Evolutionary conservation across 768 basidiomycete genomes (phyloP).

Genomic region (Mycena filopes): DNA sequence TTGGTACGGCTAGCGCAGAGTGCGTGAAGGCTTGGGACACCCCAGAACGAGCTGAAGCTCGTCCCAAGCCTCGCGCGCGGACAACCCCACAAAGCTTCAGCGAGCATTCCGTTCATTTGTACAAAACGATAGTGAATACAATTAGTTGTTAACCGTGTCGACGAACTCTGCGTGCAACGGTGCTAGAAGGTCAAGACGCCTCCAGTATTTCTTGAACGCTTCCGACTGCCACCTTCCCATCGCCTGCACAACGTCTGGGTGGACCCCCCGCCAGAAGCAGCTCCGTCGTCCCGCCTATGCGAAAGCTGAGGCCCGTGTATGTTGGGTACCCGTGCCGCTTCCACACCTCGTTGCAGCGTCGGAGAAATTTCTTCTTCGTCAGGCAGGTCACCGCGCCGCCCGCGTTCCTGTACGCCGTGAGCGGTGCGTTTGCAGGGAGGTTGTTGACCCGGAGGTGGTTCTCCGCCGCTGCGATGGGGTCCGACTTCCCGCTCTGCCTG

Average conservation of each 20-base stretch:
- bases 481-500: background rate
- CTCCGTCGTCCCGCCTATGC: background rate
- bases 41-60: too few species aligned
- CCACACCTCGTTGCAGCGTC: background rate
- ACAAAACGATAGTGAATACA: too few species aligned
- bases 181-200: background rate
- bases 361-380: background rate
- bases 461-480: background rate
- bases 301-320: background rate
- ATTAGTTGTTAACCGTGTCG: too few species aligned
- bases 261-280: background rate
- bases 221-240: background rate
- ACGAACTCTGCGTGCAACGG: background rate
- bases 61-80: too few species aligned
- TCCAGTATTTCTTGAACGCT: background rate
- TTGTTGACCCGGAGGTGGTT: background rate
- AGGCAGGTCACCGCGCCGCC: background rate
- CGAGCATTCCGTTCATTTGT: too few species aligned
- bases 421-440: background rate
- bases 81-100: too few species aligned
- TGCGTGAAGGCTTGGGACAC: too few species aligned
- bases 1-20: too few species aligned
- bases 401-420: background rate
- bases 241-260: background rate
- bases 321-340: background rate